phyloP scores from a whole-genome alignment of 257 asterid genomes.

The Jacaranda copaia region DNA sequence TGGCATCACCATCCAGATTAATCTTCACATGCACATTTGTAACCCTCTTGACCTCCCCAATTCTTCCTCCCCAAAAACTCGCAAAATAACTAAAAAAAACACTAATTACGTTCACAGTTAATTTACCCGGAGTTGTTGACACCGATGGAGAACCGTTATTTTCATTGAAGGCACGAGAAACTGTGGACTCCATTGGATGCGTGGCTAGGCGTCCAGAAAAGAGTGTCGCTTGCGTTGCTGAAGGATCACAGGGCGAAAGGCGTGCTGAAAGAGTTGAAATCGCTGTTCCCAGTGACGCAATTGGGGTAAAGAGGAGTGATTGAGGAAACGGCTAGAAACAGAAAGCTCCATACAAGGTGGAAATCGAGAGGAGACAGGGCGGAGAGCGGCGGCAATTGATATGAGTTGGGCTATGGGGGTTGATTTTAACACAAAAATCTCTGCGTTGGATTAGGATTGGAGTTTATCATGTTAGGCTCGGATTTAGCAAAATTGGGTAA shows the following conservation, averaged over 20 bases:
- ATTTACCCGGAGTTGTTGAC: conserved; percentile 46
- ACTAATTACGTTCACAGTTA: neutral
- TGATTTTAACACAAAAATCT: no score
- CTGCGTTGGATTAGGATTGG: no score
- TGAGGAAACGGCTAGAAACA: conserved; percentile 34
- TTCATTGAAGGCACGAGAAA: conserved; percentile 39
- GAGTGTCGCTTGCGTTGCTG: conserved; percentile 35
- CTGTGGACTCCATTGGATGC: conserved; percentile 37
- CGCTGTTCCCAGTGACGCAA: neutral
- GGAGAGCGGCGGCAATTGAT: conserved; percentile 27
- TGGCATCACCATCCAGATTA: conserved; percentile 73
- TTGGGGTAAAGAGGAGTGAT: conserved; percentile 35
- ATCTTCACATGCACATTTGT: conserved; percentile 71
- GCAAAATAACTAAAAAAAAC: neutral
- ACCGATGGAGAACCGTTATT: conserved; percentile 50
- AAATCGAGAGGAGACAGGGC: neutral
- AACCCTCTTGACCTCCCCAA: conserved; percentile 76
- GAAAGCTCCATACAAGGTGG: conserved; percentile 48
- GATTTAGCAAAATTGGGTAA: no score
- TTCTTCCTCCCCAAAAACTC: conserved; percentile 44
- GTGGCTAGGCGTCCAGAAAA: conserved; percentile 23
- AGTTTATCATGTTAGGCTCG: no score
- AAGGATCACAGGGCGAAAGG: conserved; percentile 32
- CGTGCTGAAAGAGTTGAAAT: conserved; percentile 20
- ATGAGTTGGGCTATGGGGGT: neutral